Base-by-base conservation (phyloP, 345 rosid species). In the Cardamine occulta region DNA sequence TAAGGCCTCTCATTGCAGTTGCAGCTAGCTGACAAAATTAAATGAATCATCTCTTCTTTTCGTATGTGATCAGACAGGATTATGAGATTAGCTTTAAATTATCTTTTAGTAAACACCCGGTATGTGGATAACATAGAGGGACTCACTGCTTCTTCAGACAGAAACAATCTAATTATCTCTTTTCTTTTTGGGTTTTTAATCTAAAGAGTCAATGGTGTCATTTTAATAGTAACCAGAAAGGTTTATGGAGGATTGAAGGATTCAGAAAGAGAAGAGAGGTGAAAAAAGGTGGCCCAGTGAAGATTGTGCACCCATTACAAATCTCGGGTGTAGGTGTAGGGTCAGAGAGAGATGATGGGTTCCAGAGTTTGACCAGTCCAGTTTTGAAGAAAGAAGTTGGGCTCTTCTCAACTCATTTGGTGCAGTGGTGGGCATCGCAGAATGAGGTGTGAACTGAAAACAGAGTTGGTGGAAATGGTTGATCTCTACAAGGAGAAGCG, bases 401-500 rank as follows among this genome's bases (percentile, higher is more conserved):
- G 80, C 17, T 53, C 57, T 69, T 69, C 8, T 53, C 70, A 69
- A 68, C 74, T 62, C 34, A 69, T 37, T 52, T 52, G 65, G 31
- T 63, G 75, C 58, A 58, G 58, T 68, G 74, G 80, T 76, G 74
- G 80, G 74, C 64, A 52, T 61, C 26, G 39, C 63, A 68, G 63
- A 55, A 26, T 40, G 54, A 56, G 52, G 71, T 76, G 80, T 76
- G 75, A 63, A 70, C 66, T 76, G 75, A 76, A 58, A 68, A 61
- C 15, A 54, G 61, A 75, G 69, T 68, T 61, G 79, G 79, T 75
- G 79, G 74, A 53, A 24, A 52, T 76, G 75, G 68, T 74, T 62
- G 66, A 62, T 80, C 55, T 83, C 76, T 72, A 75, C 80, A 87
- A 87, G 71, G 62, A 45, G 74, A 78, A 78, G 84, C 82, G 83